A percentile compares a stretch with the other conserved stretches of the same genome.
phyloP scores from a whole-genome alignment of 805 yeast genomes.

The Ogataea neopini region DNA sequence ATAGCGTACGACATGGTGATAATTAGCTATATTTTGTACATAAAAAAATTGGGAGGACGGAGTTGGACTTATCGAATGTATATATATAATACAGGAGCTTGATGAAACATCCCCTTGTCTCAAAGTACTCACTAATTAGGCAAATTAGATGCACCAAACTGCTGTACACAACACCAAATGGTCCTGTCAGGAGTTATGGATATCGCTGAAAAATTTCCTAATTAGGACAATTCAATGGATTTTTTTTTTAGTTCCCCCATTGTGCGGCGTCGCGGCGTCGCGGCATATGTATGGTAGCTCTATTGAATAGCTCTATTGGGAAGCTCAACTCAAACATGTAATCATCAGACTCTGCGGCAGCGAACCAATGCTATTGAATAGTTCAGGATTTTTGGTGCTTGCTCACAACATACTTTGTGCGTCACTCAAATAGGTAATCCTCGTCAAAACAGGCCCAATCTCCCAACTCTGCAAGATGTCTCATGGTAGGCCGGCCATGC shows the following conservation, averaged over 20 bases:
- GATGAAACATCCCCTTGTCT: no score
- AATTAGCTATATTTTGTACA: no score
- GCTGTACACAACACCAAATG: not conserved
- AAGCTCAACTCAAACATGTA: no score
- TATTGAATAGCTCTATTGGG: no score
- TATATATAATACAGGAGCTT: no score
- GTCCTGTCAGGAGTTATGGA: conserved; percentile 4
- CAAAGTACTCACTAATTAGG: conserved; percentile 4
- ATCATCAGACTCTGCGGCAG: no score
- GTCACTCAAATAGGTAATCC: conserved; percentile 40
- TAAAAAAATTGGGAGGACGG: no score
- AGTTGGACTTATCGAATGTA: no score
- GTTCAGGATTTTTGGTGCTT: no score
- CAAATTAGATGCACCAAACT: not conserved
- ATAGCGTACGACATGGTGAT: conserved; percentile 2
- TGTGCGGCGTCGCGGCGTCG: not conserved
- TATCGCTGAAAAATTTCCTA: conserved; percentile 28
- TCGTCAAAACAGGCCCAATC: conserved; percentile 45
- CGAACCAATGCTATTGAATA: no score
- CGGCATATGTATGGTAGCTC: no score
- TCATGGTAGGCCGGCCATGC: conserved; percentile 96
- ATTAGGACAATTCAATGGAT: conserved; percentile 30
- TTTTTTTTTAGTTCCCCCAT: not conserved
- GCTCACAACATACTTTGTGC: no score
- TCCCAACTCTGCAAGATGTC: conserved; percentile 73